Evolutionary conservation across 345 rosid genomes (phyloP).

Genomic region (Erodium maritimum): DNA sequence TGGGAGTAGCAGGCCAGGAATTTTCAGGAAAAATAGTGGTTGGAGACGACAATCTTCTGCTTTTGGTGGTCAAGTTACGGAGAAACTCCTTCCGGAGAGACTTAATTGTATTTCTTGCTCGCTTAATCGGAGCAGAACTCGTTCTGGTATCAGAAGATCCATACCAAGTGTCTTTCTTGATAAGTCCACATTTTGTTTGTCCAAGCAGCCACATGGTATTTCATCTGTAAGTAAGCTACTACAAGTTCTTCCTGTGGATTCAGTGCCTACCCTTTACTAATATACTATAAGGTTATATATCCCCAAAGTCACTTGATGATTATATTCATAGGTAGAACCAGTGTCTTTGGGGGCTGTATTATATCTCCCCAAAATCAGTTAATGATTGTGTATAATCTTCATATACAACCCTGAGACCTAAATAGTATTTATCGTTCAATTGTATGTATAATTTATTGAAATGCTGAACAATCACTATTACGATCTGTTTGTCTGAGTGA

Average conservation of each 20-base stretch:
- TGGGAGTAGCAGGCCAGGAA: constrained; percentile 14
- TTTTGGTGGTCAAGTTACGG: constrained; percentile 14
- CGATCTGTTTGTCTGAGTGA: no score
- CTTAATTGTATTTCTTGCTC: constrained; percentile 32
- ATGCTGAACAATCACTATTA: no score
- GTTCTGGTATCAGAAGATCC: constrained; percentile 22
- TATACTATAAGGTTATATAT: background rate
- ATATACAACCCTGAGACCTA: background rate
- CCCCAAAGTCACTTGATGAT: background rate
- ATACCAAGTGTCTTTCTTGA: constrained; percentile 41
- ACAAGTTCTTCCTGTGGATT: background rate
- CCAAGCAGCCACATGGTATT: constrained; percentile 18
- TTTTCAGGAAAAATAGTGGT: constrained; percentile 22
- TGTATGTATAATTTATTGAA: background rate
- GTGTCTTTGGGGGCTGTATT: no score
- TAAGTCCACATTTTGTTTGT: constrained; percentile 42
- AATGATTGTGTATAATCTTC: background rate
- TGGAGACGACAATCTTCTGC: constrained; percentile 25
- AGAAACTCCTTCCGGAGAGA: constrained; percentile 23
- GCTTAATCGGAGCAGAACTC: constrained; percentile 24
- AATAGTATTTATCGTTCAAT: background rate
- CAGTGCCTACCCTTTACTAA: background rate
- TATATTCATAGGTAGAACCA: no score
- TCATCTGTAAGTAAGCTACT: constrained; percentile 33
- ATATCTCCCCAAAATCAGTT: no score